Conservation (phyloP, 495 filamentous ascomycete genomes). For the Aspergillus campestris region DNA sequence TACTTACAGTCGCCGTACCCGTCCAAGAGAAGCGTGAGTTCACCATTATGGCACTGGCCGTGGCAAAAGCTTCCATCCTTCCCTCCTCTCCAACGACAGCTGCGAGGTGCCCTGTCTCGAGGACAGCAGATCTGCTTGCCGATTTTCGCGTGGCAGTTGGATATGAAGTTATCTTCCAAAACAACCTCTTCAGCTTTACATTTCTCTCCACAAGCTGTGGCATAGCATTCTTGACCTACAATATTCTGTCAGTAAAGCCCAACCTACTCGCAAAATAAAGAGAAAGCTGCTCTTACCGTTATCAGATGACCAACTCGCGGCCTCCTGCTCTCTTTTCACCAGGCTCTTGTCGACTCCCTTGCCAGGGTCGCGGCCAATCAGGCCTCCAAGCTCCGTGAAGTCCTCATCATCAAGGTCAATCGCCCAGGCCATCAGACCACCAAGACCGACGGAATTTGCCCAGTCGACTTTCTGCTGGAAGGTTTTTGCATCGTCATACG, state of each 20-base stretch:
- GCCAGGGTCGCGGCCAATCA: not conserved
- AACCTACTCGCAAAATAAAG: no score
- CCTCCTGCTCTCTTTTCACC: not conserved
- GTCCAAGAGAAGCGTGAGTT: not conserved
- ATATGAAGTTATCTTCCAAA: no score
- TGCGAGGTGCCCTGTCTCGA: not conserved
- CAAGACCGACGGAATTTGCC: conserved; percentile 26
- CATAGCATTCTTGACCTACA: no score
- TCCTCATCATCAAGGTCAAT: conserved; percentile 9
- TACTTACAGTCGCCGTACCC: not conserved
- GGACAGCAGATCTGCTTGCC: not conserved
- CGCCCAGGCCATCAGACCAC: conserved; percentile 30
- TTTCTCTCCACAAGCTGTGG: no score
- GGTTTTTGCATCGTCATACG: conserved; percentile 33
- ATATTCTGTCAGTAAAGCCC: no score
- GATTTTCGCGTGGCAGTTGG: not conserved
- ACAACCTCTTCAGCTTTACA: no score
- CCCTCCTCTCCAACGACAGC: not conserved
- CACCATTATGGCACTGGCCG: not conserved
- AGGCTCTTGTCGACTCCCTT: not conserved
- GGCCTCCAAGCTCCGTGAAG: not conserved
- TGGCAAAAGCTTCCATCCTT: not conserved
- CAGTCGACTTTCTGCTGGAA: conserved; percentile 30
- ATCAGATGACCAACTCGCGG: no score
- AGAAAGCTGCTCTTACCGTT: no score